Evolutionary conservation across 345 rosid species (phyloP).

Genomic region (Linum tenue): DNA sequence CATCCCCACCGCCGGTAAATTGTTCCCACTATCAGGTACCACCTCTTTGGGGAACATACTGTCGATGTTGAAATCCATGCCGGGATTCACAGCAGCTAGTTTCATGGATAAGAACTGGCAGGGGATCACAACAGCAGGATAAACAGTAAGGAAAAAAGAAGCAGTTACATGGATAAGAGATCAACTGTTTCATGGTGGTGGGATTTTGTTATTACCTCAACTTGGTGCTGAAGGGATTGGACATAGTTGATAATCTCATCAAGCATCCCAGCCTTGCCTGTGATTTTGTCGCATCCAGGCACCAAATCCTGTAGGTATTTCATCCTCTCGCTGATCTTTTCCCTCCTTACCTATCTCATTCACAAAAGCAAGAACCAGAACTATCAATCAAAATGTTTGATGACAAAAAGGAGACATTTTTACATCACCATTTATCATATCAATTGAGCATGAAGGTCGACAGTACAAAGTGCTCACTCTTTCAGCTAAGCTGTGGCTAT

Average conservation of each 20-base stretch:
- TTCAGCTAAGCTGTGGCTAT: slow-evolving; percentile 96
- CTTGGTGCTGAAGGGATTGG: slow-evolving; percentile 71
- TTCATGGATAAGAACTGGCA: slow-evolving; percentile 72
- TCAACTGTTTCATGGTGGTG: background rate
- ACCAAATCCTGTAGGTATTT: slow-evolving; percentile 73
- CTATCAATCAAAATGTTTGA: background rate
- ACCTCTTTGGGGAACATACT: slow-evolving; percentile 52
- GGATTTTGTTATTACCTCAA: slow-evolving; percentile 35
- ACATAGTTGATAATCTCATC: slow-evolving; percentile 88
- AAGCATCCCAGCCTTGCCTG: slow-evolving; percentile 79
- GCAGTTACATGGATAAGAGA: no score
- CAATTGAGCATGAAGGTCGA: no score
- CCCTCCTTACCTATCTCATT: slow-evolving; percentile 61
- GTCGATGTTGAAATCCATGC: slow-evolving; percentile 43
- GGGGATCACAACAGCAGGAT: slow-evolving; percentile 44
- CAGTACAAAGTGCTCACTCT: slow-evolving; percentile 51
- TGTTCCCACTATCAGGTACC: slow-evolving; percentile 28
- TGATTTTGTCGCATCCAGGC: slow-evolving; percentile 62
- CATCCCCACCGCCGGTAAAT: slow-evolving; percentile 38
- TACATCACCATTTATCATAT: no score
- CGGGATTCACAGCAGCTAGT: slow-evolving; percentile 53
- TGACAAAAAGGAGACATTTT: no score
- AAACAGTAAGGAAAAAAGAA: background rate
- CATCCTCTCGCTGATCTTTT: slow-evolving; percentile 80
- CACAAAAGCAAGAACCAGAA: background rate